A percentile compares a stretch with the other conserved stretches of the same genome.
Evolutionary conservation across 495 filamentous ascomycete genomes (phyloP).

Genomic region (Xylaria sp.): DNA sequence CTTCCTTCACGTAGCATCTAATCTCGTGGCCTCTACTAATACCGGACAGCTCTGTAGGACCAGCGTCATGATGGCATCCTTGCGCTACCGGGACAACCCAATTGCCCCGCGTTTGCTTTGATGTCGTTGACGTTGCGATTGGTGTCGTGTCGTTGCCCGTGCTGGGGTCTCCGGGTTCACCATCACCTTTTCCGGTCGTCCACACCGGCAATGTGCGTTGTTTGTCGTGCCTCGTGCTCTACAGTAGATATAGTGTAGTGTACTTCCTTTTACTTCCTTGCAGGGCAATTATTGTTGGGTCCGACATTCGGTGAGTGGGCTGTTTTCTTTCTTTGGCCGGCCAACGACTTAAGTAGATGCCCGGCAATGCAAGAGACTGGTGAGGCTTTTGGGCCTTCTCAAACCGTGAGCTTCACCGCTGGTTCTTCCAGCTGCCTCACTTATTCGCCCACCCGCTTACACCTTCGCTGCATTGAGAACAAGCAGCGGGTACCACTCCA

Average conservation of each 20-base stretch:
- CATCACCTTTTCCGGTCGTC: not conserved
- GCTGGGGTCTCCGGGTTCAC: constrained; percentile 1
- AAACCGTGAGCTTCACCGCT: constrained; percentile 30
- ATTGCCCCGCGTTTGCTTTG: not conserved
- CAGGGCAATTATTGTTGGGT: not conserved
- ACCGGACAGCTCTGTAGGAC: not conserved
- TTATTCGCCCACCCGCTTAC: constrained; percentile 17
- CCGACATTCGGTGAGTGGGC: constrained; percentile 16
- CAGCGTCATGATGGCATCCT: not conserved
- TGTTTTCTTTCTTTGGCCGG: constrained; percentile 26
- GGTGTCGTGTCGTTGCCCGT: not conserved
- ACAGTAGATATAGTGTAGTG: not conserved
- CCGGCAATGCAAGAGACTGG: not conserved
- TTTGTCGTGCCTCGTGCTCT: not conserved
- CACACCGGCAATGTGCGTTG: not conserved
- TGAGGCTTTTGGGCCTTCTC: constrained; percentile 1
- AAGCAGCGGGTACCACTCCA: constrained; percentile 30
- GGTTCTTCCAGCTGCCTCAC: constrained; percentile 26
- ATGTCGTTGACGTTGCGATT: constrained; percentile 8
- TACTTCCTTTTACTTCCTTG: not conserved
- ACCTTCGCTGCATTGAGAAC: constrained; percentile 26
- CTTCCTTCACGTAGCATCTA: not conserved
- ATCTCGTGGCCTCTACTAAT: not conserved
- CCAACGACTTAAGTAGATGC: constrained; percentile 21
- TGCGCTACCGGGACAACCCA: not conserved